Conservation (phyloP, 2,329 filamentous ascomycete species). For the Neurospora sp. region DNA sequence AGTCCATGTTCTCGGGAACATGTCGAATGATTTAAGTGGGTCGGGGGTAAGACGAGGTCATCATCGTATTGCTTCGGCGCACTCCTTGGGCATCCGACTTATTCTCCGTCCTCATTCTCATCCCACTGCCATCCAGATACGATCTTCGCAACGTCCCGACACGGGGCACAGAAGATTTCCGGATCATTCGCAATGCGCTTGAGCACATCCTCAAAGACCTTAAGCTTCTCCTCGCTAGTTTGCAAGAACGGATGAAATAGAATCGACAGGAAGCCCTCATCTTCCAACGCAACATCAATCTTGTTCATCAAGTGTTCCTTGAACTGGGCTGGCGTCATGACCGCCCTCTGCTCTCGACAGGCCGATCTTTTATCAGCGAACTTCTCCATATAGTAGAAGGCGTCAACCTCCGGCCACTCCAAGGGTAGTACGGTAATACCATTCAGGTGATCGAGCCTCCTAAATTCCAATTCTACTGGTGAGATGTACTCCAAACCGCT, state of each 20-base stretch:
- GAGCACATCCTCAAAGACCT: slow-evolving; percentile 18
- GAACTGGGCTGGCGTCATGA: slow-evolving; percentile 12
- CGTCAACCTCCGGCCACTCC: slow-evolving; percentile 22
- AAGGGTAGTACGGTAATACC: slow-evolving; percentile 18
- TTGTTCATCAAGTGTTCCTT: slow-evolving; percentile 13
- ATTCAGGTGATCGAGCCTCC: slow-evolving; percentile 6
- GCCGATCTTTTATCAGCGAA: slow-evolving; percentile 14
- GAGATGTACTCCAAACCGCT: slow-evolving; percentile 20
- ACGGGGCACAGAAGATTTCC: slow-evolving; percentile 21
- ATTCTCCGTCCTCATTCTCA: background rate
- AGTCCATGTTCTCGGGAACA: background rate
- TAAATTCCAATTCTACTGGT: slow-evolving; percentile 13
- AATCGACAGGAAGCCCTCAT: slow-evolving; percentile 18
- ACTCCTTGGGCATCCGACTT: background rate
- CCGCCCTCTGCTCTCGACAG: slow-evolving; percentile 9
- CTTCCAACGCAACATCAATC: slow-evolving; percentile 14
- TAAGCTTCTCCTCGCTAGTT: slow-evolving; percentile 18
- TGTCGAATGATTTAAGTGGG: background rate
- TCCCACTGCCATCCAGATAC: background rate
- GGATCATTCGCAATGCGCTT: slow-evolving; percentile 11
- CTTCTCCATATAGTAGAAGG: slow-evolving; percentile 25
- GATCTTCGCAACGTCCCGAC: slow-evolving; percentile 15
- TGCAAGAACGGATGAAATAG: slow-evolving; percentile 23
- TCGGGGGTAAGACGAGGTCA: background rate
- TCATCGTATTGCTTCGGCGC: background rate